Evolutionary conservation across 371 early-diverging fungal species (phyloP).

Genomic region (Syncephalis plumigaleata): DNA sequence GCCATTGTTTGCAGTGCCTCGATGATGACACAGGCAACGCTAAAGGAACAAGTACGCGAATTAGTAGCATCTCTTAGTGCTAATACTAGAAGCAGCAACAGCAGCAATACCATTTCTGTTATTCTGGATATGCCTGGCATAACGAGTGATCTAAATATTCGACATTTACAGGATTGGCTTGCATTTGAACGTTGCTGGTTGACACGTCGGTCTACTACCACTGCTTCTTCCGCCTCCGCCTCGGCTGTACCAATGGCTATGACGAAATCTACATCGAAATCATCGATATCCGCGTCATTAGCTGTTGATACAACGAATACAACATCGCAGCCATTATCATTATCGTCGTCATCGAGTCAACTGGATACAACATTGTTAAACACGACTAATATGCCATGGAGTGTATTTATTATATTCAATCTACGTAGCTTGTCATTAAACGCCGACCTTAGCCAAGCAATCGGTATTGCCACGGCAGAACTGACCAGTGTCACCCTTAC

Average conservation of each 20-base stretch:
- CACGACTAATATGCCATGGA: background rate
- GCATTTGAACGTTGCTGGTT: slow-evolving; percentile 51
- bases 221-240: too few relatives aligned
- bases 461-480: slow-evolving; percentile 32
- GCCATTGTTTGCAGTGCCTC: slow-evolving; percentile 34
- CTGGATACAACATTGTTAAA: too few relatives aligned
- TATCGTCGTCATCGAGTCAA: too few relatives aligned
- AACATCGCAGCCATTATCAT: too few relatives aligned
- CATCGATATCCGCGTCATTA: slow-evolving; percentile 1
- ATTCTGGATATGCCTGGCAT: slow-evolving; percentile 38
- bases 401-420: slow-evolving; percentile 27
- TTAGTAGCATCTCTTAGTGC: slow-evolving; percentile 4
- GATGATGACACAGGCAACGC: slow-evolving; percentile 19
- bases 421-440: slow-evolving; percentile 28
- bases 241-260: too few relatives aligned
- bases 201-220: slow-evolving; percentile 10
- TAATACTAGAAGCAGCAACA: slow-evolving; percentile 8
- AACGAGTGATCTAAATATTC: slow-evolving; percentile 38
- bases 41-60: slow-evolving; percentile 2
- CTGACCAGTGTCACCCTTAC: too few relatives aligned
- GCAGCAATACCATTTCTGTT: slow-evolving; percentile 28
- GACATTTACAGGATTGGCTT: slow-evolving; percentile 62
- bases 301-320: slow-evolving; percentile 3
- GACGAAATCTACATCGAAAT: background rate
- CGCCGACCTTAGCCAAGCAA: slow-evolving; percentile 56